These are phyloP conservation scores for Amborella trichopoda DNA, from an alignment of 164 flowering plant genomes.

Conservation along the genomic window DNA sequence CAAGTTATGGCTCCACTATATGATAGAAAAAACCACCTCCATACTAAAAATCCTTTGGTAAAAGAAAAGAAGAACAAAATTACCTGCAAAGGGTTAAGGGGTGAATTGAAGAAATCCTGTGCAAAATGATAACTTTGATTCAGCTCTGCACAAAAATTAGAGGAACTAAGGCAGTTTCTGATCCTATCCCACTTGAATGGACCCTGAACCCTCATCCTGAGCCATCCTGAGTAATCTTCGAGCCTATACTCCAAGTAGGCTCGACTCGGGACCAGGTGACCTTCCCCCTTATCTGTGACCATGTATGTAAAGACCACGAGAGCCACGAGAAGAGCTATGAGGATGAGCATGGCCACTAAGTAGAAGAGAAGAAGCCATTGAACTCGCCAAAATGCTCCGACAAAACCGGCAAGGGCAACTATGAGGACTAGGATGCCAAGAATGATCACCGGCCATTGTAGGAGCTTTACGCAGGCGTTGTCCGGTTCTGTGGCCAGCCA, in stretches of 20 bases:
- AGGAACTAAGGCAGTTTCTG: conserved; percentile 47
- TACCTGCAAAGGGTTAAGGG: conserved; percentile 73
- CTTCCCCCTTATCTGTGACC: conserved; percentile 65
- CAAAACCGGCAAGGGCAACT: conserved; percentile 57
- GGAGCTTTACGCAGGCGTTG: conserved; percentile 65
- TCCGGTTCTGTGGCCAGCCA: conserved; percentile 68
- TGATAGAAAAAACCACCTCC: too few species aligned
- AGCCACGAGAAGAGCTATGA: conserved; percentile 40
- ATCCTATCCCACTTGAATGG: conserved; percentile 81
- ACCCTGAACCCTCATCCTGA: conserved; percentile 43
- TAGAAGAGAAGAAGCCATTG: conserved; percentile 54
- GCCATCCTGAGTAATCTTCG: conserved; percentile 70
- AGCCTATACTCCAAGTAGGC: conserved; percentile 68
- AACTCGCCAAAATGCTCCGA: conserved; percentile 76
- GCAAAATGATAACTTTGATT: conserved; percentile 64
- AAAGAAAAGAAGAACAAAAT: neutral
- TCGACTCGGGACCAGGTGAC: conserved; percentile 65
- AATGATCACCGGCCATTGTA: conserved; percentile 91
- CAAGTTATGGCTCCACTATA: too few species aligned
- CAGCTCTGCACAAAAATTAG: conserved; percentile 48
- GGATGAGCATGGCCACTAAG: conserved; percentile 62
- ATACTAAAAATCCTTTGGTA: neutral
- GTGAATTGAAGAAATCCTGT: conserved; percentile 81
- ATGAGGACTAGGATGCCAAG: conserved; percentile 54
- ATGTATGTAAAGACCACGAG: conserved; percentile 58